Evolutionary conservation across 1,284 basidiomycete species (phyloP).

Genomic region (Caloboletus firmus): DNA sequence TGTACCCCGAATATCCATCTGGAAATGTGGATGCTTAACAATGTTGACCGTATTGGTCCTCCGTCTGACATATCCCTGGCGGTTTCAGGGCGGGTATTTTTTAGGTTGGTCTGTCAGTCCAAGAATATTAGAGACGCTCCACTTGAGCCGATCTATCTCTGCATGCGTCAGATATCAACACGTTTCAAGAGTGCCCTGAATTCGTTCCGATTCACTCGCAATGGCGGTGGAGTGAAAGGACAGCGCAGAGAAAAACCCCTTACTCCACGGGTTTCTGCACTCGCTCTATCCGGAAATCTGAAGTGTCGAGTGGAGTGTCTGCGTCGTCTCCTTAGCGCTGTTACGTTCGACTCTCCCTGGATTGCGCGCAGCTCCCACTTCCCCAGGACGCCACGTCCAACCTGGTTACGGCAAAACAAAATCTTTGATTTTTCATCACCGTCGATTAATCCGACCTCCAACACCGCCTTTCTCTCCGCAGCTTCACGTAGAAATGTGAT

Average conservation of each 20-base stretch:
- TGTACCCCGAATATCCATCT: conserved; percentile 17
- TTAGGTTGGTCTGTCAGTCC: neutral
- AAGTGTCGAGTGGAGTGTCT: neutral
- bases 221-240: neutral
- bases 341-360: conserved; percentile 1
- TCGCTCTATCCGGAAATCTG: neutral
- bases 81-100: conserved; percentile 6
- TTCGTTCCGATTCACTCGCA: neutral
- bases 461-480: conserved; percentile 19
- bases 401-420: conserved; percentile 3
- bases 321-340: neutral
- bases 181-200: neutral
- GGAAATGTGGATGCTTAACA: conserved; percentile 4
- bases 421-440: conserved; percentile 1
- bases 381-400: neutral
- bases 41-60: neutral
- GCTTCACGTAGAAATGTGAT: conserved; percentile 1
- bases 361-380: neutral
- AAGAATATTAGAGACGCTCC: conserved; percentile 1
- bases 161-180: neutral
- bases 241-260: neutral
- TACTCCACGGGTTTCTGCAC: neutral
- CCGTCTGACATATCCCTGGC: conserved; percentile 3
- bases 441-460: conserved; percentile 6
- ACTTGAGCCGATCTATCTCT: neutral